These are phyloP conservation scores for Moesziomyces globuligerus DNA, from an alignment of 1,284 basidiomycete genomes.

Conservation along the genomic window DNA sequence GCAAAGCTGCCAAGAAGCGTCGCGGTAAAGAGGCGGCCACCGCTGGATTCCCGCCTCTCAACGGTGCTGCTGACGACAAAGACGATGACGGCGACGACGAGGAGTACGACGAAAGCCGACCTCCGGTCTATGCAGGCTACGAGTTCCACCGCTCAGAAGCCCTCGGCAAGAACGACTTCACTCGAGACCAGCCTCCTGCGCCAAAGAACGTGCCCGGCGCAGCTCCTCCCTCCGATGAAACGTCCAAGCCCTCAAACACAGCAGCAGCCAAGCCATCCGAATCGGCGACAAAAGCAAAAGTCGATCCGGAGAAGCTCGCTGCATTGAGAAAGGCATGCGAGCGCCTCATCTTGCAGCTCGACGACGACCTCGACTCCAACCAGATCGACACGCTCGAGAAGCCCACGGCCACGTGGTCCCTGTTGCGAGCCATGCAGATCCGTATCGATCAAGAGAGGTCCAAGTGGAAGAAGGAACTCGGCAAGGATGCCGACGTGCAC, in stretches of 20 bases:
- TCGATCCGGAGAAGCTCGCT: conserved; percentile 26
- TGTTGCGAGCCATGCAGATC: conserved; percentile 50
- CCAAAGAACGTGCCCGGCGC: conserved; percentile 21
- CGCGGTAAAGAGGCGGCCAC: conserved; percentile 22
- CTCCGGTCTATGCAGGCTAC: conserved; percentile 50
- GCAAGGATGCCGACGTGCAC: conserved; percentile 25
- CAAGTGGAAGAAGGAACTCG: conserved; percentile 52
- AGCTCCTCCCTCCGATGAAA: conserved; percentile 7
- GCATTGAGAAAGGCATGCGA: conserved; percentile 24
- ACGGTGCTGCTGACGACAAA: conserved; percentile 21
- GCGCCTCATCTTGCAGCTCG: conserved; percentile 20
- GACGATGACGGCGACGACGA: conserved; percentile 31
- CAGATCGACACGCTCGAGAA: conserved; percentile 57
- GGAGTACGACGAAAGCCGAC: conserved; percentile 54
- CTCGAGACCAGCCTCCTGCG: conserved; percentile 11
- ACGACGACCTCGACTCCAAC: conserved; percentile 38
- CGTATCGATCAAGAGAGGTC: conserved; percentile 58
- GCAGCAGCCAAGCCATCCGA: not conserved
- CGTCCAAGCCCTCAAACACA: conserved; percentile 1
- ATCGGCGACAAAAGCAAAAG: not conserved
- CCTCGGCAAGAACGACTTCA: conserved; percentile 35
- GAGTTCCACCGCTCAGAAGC: conserved; percentile 43
- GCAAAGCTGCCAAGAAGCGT: conserved; percentile 61
- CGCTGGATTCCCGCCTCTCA: conserved; percentile 18
- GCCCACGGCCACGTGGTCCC: conserved; percentile 54